Evolutionary conservation across 768 basidiomycete species (phyloP).

Genomic region (Boletellus ananiceps): DNA sequence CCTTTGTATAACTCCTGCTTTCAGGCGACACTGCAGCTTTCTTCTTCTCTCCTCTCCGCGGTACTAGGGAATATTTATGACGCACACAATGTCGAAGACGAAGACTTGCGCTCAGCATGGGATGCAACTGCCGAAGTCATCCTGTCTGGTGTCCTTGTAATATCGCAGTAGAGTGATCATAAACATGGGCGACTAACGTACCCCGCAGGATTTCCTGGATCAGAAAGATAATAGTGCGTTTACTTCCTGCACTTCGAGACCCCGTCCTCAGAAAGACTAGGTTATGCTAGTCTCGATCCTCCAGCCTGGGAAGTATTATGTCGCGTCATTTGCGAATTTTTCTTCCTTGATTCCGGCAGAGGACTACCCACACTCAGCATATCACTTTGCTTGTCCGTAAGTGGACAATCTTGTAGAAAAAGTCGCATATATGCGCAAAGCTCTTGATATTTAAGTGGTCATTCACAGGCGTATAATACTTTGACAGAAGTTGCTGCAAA

Average conservation of each 20-base stretch:
- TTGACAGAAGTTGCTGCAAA: constrained; percentile 45
- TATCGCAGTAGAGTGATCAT: constrained; percentile 3
- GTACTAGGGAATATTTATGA: constrained; percentile 38
- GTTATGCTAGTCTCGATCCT: constrained; percentile 17
- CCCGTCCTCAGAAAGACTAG: constrained; percentile 10
- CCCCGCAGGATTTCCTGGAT: constrained; percentile 22
- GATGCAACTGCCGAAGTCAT: constrained; percentile 42
- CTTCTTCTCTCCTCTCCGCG: constrained; percentile 36
- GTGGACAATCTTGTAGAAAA: constrained; percentile 7
- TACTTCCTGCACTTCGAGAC: neutral
- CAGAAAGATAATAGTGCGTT: constrained; percentile 17
- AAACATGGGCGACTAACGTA: constrained; percentile 12
- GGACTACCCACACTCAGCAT: constrained; percentile 19
- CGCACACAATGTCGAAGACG: constrained; percentile 18
- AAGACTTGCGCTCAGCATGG: constrained; percentile 35
- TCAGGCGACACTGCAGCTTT: constrained; percentile 37
- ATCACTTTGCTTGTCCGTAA: constrained; percentile 24
- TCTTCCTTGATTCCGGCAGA: constrained; percentile 27
- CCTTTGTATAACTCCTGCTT: constrained; percentile 42
- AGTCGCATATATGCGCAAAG: constrained; percentile 27
- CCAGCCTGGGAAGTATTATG: constrained; percentile 27
- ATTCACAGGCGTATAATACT: constrained; percentile 46
- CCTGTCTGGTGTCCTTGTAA: constrained; percentile 51
- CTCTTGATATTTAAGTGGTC: constrained; percentile 12
- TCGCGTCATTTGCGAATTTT: constrained; percentile 35